These are phyloP conservation scores for Penicillium pulvis DNA, from an alignment of 495 filamentous ascomycete species.

Conservation along the genomic window DNA sequence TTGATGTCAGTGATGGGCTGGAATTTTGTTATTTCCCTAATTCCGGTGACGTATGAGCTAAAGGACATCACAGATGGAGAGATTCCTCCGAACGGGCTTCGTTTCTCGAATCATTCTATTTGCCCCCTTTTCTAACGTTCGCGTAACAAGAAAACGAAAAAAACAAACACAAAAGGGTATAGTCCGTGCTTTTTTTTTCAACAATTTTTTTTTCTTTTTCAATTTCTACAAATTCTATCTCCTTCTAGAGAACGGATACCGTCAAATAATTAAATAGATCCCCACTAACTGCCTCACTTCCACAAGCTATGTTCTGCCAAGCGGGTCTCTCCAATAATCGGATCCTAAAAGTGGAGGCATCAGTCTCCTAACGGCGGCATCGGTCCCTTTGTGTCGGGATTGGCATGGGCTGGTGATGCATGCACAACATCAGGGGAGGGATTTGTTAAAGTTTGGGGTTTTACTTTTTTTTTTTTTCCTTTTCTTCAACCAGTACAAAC, in stretches of 20 bases:
- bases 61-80: slow-evolving; percentile 2
- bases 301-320: slow-evolving; percentile 3
- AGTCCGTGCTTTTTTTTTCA: not conserved
- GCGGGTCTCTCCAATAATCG: slow-evolving; percentile 6
- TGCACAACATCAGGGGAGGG: slow-evolving; percentile 25
- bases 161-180: not conserved
- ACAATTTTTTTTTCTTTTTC: not conserved
- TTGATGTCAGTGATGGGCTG: slow-evolving; percentile 7
- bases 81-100: slow-evolving; percentile 4
- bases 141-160: not conserved
- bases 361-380: slow-evolving; percentile 25
- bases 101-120: slow-evolving; percentile 1
- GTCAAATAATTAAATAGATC: not conserved
- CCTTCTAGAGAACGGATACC: not conserved
- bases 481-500: not conserved
- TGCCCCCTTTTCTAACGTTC: not conserved
- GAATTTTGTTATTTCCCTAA: not conserved
- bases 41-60: slow-evolving; percentile 4
- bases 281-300: slow-evolving; percentile 5
- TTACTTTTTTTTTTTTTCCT: slow-evolving; percentile 6
- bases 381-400: slow-evolving; percentile 19
- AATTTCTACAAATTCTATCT: not conserved
- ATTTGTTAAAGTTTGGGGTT: slow-evolving; percentile 5
- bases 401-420: slow-evolving; percentile 25
- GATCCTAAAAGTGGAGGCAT: not conserved